Evolutionary conservation across 371 early-diverging fungal genomes (phyloP).

Genomic region (Fennellomyces sp.): DNA sequence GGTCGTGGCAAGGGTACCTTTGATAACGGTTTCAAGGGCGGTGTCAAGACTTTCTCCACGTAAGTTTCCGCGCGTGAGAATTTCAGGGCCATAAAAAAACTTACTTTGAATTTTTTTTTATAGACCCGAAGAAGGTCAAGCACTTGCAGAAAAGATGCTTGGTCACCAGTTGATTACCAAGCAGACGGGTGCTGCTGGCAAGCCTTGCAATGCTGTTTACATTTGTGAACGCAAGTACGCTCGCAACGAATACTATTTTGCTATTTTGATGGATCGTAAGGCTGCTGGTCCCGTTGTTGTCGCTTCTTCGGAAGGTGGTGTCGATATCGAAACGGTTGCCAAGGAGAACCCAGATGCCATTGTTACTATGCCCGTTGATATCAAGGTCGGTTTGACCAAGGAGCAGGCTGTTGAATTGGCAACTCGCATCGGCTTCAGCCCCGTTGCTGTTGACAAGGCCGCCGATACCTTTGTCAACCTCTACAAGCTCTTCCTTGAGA

Average conservation of each 20-base stretch:
- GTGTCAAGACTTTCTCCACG: constrained; percentile 93
- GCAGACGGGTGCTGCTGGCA: constrained; percentile 96
- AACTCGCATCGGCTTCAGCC: constrained; percentile 87
- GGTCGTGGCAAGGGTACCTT: constrained; percentile 99
- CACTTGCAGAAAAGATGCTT: constrained; percentile 94
- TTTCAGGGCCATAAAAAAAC: not conserved
- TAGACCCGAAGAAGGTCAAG: constrained; percentile 87
- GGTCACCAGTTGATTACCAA: constrained; percentile 97
- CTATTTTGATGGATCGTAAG: constrained; percentile 96
- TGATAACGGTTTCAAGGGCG: constrained; percentile 94
- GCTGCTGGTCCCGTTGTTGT: constrained; percentile 95
- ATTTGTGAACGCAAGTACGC: constrained; percentile 95
- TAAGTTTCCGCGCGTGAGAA: constrained; percentile 55
- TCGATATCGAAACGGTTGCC: constrained; percentile 97
- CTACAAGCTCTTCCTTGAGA: constrained; percentile 94
- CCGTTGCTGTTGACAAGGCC: constrained; percentile 80
- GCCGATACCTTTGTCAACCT: constrained; percentile 91
- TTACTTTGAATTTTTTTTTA: not conserved
- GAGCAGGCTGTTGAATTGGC: constrained; percentile 74
- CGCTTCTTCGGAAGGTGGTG: constrained; percentile 96
- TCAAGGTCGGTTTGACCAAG: constrained; percentile 65
- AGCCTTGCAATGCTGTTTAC: constrained; percentile 93
- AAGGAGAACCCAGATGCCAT: constrained; percentile 94
- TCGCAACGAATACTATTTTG: constrained; percentile 97
- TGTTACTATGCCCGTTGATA: constrained; percentile 80